Evolutionary conservation across 163 green algal genomes (phyloP).

Genomic region (Scenedesmus sp.): DNA sequence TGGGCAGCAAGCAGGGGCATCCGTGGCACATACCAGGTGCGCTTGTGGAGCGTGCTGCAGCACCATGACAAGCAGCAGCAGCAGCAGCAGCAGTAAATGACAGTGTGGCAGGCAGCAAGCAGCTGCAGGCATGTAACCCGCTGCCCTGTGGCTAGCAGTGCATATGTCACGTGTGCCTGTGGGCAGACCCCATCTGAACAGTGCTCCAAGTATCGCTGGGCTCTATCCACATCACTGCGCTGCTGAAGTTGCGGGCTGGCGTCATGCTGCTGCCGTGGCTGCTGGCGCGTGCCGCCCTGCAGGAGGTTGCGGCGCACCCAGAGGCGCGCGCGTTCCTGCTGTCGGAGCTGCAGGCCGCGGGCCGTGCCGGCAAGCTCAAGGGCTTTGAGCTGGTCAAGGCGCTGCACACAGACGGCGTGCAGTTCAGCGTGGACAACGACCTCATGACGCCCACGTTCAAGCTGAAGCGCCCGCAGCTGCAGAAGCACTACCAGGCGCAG

Average conservation of each 20-base stretch:
- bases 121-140: neutral
- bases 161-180: neutral
- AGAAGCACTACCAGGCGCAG: constrained; percentile 87
- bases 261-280: constrained; percentile 22
- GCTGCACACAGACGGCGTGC: constrained; percentile 80
- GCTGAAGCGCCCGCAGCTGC: constrained; percentile 95
- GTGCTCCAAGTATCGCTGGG: too few species aligned
- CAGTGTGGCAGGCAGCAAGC: neutral
- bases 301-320: constrained; percentile 64
- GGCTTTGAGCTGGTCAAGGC: constrained; percentile 79
- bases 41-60: neutral
- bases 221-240: too few species aligned
- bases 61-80: neutral
- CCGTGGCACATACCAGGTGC: constrained; percentile 3
- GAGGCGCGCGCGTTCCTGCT: constrained; percentile 64
- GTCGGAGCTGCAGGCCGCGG: constrained; percentile 76
- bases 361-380: constrained; percentile 88
- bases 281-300: constrained; percentile 52
- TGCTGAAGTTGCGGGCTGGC: constrained; percentile 13
- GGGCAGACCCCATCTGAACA: too few species aligned
- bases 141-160: neutral
- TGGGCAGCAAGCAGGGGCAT: constrained; percentile 71
- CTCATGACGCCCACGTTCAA: constrained; percentile 98
- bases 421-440: constrained; percentile 90
- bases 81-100: neutral